Conservation (phyloP, 2,329 filamentous ascomycete species). For the Scytalidium lignicola region DNA sequence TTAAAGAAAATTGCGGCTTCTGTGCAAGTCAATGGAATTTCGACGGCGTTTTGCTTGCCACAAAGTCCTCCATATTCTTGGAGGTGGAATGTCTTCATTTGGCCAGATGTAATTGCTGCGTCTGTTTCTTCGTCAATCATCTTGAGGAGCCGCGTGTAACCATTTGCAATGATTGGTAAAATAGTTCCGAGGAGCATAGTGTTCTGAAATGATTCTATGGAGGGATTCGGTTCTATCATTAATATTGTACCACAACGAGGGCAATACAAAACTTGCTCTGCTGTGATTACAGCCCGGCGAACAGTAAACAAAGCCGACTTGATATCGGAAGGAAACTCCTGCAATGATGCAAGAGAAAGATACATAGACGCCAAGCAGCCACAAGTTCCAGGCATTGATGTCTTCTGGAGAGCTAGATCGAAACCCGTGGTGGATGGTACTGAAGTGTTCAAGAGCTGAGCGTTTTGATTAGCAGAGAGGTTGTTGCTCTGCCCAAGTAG, state of each 20-base stretch:
- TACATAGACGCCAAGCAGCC: conserved; percentile 25
- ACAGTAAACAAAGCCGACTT: conserved; percentile 19
- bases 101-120: conserved; percentile 36
- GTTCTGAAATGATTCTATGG: conserved; percentile 50
- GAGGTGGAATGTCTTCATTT: conserved; percentile 26
- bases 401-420: background rate
- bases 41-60: conserved; percentile 6
- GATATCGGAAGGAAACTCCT: conserved; percentile 23
- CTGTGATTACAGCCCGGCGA: conserved; percentile 20
- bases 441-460: background rate
- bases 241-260: conserved; percentile 39
- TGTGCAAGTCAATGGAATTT: conserved; percentile 10
- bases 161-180: conserved; percentile 51
- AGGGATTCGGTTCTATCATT: conserved; percentile 31
- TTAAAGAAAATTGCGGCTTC: conserved; percentile 29
- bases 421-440: background rate
- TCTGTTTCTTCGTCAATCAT: conserved; percentile 49
- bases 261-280: conserved; percentile 47
- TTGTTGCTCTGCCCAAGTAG: background rate
- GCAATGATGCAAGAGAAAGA: conserved; percentile 22
- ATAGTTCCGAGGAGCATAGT: conserved; percentile 55
- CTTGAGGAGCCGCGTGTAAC: conserved; percentile 49
- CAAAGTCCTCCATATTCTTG: conserved; percentile 24
- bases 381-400: conserved; percentile 9
- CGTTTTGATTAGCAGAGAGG: background rate